Evolutionary conservation across 1,284 basidiomycete genomes (phyloP).

Genomic region (Sporisorium sorghi): DNA sequence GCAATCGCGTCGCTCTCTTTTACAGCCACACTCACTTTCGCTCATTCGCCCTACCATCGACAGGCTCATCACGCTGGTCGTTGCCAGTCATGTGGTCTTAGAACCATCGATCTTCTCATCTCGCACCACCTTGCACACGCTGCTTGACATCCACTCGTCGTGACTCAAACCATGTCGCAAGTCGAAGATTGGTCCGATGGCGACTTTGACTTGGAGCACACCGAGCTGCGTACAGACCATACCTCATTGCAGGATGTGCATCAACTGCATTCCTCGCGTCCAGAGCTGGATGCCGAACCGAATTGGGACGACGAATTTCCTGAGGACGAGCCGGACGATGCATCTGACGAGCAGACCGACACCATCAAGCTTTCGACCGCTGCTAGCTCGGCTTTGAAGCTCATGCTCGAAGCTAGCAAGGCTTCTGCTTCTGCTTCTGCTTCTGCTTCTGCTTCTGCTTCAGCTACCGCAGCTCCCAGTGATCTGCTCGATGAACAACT

Average conservation of each 20-base stretch:
- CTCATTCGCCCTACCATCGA: not conserved
- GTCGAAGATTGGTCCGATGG: constrained; percentile 52
- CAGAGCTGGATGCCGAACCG: constrained; percentile 17
- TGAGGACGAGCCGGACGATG: constrained; percentile 20
- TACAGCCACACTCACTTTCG: not conserved
- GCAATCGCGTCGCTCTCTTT: not conserved
- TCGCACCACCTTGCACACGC: not conserved
- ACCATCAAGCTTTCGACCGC: constrained; percentile 48
- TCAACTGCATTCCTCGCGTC: not conserved
- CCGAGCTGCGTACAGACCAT: constrained; percentile 36
- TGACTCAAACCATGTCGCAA: constrained; percentile 24
- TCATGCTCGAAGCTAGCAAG: constrained; percentile 37
- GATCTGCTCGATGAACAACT: constrained; percentile 25
- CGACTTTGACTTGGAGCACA: constrained; percentile 48
- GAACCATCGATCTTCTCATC: not conserved
- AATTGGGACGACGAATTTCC: constrained; percentile 27
- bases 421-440: constrained; percentile 9
- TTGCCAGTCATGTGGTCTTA: constrained; percentile 4
- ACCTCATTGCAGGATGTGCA: constrained; percentile 29
- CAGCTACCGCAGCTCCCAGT: not conserved
- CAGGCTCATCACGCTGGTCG: constrained; percentile 1
- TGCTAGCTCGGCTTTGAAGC: constrained; percentile 43
- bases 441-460: constrained; percentile 1
- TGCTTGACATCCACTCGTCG: not conserved
- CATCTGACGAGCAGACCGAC: constrained; percentile 45